These are phyloP conservation scores for Aspergillus ruber DNA, from an alignment of 2,329 filamentous ascomycete genomes.

Conservation along the genomic window DNA sequence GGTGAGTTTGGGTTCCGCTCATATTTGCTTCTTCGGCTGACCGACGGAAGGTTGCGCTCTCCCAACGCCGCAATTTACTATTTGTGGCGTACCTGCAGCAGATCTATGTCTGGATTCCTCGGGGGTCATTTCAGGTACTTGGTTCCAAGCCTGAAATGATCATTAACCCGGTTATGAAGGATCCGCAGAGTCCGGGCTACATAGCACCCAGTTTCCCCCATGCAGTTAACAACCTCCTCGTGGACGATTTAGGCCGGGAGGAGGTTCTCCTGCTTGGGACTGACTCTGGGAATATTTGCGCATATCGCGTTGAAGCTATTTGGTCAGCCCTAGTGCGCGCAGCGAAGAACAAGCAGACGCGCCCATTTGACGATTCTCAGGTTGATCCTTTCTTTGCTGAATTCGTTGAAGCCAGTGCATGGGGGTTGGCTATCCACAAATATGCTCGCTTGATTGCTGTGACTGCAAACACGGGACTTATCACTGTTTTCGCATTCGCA, in stretches of 20 bases:
- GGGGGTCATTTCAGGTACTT: slow-evolving; percentile 35
- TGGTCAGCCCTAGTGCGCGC: slow-evolving; percentile 39
- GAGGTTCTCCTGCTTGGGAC: slow-evolving; percentile 64
- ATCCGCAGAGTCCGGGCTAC: slow-evolving; percentile 43
- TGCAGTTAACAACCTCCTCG: slow-evolving; percentile 61
- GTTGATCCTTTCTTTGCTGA: slow-evolving; percentile 60
- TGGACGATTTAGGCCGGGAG: slow-evolving; percentile 61
- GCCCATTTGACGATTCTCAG: slow-evolving; percentile 26
- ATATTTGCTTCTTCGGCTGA: slow-evolving; percentile 4
- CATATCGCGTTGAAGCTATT: slow-evolving; percentile 57
- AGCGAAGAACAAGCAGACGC: slow-evolving; percentile 10
- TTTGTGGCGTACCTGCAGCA: slow-evolving; percentile 38
- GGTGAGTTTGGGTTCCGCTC: slow-evolving; percentile 18
- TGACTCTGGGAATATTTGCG: slow-evolving; percentile 70
- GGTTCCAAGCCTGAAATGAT: slow-evolving; percentile 34
- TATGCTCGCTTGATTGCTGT: slow-evolving; percentile 80
- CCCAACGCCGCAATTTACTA: slow-evolving; percentile 42
- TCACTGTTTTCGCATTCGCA: slow-evolving; percentile 56
- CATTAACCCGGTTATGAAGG: slow-evolving; percentile 37
- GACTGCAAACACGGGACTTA: slow-evolving; percentile 62
- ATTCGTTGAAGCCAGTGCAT: slow-evolving; percentile 72
- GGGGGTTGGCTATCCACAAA: slow-evolving; percentile 80
- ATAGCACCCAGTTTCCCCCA: slow-evolving; percentile 52
- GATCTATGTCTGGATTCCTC: slow-evolving; percentile 41
- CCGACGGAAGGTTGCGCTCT: slow-evolving; percentile 32